Evolutionary conservation across 192 early-diverging fungal genomes (phyloP), one percentile per base, ranked within the genome.

Genomic region (Gonapodya sp.): DNA sequence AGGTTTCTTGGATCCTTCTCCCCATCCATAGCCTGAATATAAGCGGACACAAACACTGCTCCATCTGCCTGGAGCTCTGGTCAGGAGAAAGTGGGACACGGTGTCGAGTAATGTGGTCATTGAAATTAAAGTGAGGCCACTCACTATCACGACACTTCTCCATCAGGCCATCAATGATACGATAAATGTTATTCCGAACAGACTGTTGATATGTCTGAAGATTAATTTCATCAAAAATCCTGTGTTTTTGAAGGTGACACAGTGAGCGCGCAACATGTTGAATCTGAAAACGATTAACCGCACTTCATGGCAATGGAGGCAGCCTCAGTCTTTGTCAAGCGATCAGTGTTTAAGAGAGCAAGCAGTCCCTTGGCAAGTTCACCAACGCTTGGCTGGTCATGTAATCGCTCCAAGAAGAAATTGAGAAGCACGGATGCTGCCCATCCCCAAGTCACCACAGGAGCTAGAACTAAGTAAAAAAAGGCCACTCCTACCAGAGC

Each of bases 1-100:
- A 99, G 87, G 83, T 98, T 96, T 35, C 98, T 87, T 18, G 98
- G 98, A 84, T 99, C 98, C 89, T 99, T 99, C 85, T 99, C 98
- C 33, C 96, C 96, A 85, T 99, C 98, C 87, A 99, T 88, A 31
- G 87, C 84, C 82, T 95, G 91, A 31, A 94, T 93, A 84, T 94
- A 98, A 34, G 94, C 95, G 79, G 87, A 86, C 14, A 96, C 87
- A 87, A 96, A 95, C 90, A 30, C 88, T 84, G 74, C 89, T 92
- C 78, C 95, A 89, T 31, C 86, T 36, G 79, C 88, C 83, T n/a
- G 95, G 86, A 24, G 89, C 93, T 88, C 83, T 82, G 16, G 73
- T 34, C 2, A 72, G 73, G 35, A 81, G 75, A 30, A 81, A n/a
- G 37, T 0, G 79, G 83, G 30, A 32, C 74, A 30, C 32, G 31